phyloP scores from a whole-genome alignment of 257 asterid genomes.

The Gentiana straminea region DNA sequence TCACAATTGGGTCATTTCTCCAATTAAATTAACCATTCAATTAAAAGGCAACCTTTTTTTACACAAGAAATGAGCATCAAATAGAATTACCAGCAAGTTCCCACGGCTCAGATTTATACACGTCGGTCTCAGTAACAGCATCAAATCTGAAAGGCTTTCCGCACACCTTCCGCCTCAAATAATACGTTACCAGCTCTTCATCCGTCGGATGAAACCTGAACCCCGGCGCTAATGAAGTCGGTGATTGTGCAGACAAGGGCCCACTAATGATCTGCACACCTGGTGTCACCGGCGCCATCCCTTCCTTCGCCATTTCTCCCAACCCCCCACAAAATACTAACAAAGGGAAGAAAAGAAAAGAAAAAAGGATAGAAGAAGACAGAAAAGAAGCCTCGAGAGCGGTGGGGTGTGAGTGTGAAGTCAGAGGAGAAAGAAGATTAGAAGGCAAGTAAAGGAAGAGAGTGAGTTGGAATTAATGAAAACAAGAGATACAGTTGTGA shows the following conservation, averaged over 20 bases:
- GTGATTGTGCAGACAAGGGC: slow-evolving; percentile 27
- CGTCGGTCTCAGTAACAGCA: slow-evolving; percentile 82
- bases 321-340: background rate
- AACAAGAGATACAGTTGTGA: slow-evolving; percentile 16
- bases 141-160: slow-evolving; percentile 66
- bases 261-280: slow-evolving; percentile 9
- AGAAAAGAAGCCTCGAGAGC: too few relatives aligned
- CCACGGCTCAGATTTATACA: slow-evolving; percentile 96
- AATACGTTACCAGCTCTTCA: slow-evolving; percentile 78
- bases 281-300: slow-evolving; percentile 20
- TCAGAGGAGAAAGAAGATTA: too few relatives aligned
- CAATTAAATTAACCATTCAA: background rate
- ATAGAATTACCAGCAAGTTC: slow-evolving; percentile 51
- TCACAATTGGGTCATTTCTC: background rate
- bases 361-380: slow-evolving; percentile 50
- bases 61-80: background rate
- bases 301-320: slow-evolving; percentile 35
- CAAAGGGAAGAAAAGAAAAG: background rate
- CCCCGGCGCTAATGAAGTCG: slow-evolving; percentile 85
- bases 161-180: slow-evolving; percentile 73
- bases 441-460: too few relatives aligned
- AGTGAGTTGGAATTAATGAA: background rate
- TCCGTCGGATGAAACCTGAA: slow-evolving; percentile 92
- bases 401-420: background rate
- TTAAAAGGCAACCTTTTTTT: background rate